Evolutionary conservation across 2,329 filamentous ascomycete genomes (phyloP).

Genomic region (Lojkania enalia): DNA sequence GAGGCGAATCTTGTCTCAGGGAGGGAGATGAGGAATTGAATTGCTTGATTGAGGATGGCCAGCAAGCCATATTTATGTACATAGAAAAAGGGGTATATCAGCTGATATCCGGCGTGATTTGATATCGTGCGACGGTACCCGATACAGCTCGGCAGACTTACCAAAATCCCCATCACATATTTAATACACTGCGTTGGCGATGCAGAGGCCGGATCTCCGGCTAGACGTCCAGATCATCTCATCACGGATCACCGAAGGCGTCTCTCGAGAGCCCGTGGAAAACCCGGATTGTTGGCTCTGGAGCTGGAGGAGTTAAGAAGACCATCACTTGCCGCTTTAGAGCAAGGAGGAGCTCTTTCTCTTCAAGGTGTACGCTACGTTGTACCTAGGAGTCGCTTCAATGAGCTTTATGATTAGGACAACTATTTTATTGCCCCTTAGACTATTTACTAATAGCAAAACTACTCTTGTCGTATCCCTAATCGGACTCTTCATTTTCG

Average conservation of each 20-base stretch:
- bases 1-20: too few species aligned
- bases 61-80: too few species aligned
- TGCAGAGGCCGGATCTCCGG: slow-evolving; percentile 74
- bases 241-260: slow-evolving; percentile 70
- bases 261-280: slow-evolving; percentile 78
- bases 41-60: too few species aligned
- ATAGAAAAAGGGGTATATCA: too few species aligned
- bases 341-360: slow-evolving; percentile 69
- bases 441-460: slow-evolving; percentile 79
- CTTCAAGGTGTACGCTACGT: slow-evolving; percentile 82
- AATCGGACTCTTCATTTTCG: slow-evolving; percentile 93
- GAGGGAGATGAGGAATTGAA: too few species aligned
- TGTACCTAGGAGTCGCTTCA: slow-evolving; percentile 90
- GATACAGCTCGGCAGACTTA: too few species aligned
- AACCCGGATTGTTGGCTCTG: slow-evolving; percentile 80
- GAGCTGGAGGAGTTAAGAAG: slow-evolving; percentile 82
- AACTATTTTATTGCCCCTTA: slow-evolving; percentile 94
- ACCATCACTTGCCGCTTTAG: slow-evolving; percentile 60
- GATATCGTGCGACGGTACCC: too few species aligned
- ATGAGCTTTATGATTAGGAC: slow-evolving; percentile 95
- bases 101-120: too few species aligned
- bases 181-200: slow-evolving; percentile 77
- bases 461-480: slow-evolving; percentile 84
- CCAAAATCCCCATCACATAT: too few species aligned
- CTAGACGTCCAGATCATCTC: slow-evolving; percentile 80